phyloP scores from a whole-genome alignment of 345 rosid genomes.

The thale cress (Arabidopsis thaliana) region TAIR10.1 NC_003070.9:2874501-2875000 shows the following conservation, averaged over 20 bases:
- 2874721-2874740: too few relatives aligned
- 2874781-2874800: not conserved
- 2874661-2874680: constrained; percentile 53
- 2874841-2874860: constrained; percentile 46
- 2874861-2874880: constrained; percentile 43
- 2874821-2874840: constrained; percentile 49
- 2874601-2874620: not conserved
- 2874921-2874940: not conserved
- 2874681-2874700: constrained; percentile 54
- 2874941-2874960: not conserved
- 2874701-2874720: constrained; percentile 47
- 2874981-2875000: constrained; percentile 33
- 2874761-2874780: too few relatives aligned
- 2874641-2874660: constrained; percentile 45
- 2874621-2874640: constrained; percentile 2
- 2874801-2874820: constrained; percentile 38
- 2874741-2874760: too few relatives aligned
- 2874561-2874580: not conserved
- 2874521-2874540: constrained; percentile 50
- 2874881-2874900: constrained; percentile 44
- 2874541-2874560: constrained; percentile 52
- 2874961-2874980: constrained; percentile 8
- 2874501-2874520: constrained; percentile 55
- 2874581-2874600: not conserved
- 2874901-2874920: not conserved